Base-by-base conservation (phyloP, 345 rosid genomes). In the Populus simonii region DNA sequence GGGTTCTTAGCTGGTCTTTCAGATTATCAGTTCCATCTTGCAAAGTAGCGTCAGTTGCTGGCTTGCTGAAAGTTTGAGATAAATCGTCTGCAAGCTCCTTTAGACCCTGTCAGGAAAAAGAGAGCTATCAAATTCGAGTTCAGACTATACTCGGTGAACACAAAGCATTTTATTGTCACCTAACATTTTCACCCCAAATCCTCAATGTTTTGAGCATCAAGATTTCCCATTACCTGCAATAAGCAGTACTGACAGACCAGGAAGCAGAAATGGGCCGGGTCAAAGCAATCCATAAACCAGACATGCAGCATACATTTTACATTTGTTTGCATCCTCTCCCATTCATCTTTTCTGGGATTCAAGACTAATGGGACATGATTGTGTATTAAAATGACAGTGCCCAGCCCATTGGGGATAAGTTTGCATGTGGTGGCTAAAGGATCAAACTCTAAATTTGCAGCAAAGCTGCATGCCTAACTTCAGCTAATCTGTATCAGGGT, bases 71-170 rank as follows among this genome's bases (percentile, higher is more conserved):
- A 41, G 69, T 76, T 80, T 22, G 83, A 74, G 80, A 51, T 16
- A 79, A 18, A 62, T 51, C 53, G 27, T 85, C 91, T 16, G 84
- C 67, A 70, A 91, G 67, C 7, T 80, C 87, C 86, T 91, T 88
- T 47, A 89, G 89, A 75, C 95, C 93, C 95, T 89, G 87, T 69
- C 17, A 76, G 55, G 62, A 75, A 51, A 61, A 12, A 72, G 77
- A 61, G 62, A 49, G 55, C 27, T 41, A 20, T 18, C n/a, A 82
- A 23, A n/a, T 20, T 72, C 57, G 25, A 36, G 47, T 66, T 41
- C 36, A 33, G 29, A 36, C 18, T 41, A 27, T 68, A 67, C 17
- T 3, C 16, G 0, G 36, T 66, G 25, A 66, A 27, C 12, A 57
- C 11, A 15, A 15, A 17, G 6, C 41, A 8, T 12, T 39, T 10